Evolutionary conservation across 192 early-diverging fungal species (phyloP), one percentile per base, ranked within the genome.

Genomic region (Coemansia sp.): DNA sequence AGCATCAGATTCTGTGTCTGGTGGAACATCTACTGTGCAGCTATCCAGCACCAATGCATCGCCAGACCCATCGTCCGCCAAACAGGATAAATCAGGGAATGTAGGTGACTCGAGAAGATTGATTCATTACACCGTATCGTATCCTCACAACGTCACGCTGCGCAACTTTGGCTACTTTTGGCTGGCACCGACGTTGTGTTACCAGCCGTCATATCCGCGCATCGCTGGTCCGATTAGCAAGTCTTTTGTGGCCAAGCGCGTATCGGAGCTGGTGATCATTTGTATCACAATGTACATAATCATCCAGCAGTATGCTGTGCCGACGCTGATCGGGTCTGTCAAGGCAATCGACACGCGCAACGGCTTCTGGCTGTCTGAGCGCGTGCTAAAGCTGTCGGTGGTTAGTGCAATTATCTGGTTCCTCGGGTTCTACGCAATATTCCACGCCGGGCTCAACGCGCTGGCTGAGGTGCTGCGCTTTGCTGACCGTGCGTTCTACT

Each of bases 401-500:
- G 83, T 84, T 22, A 85, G 83, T 57, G 88, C 91, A 0, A 76
- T 83, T 1, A 84, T 95, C 43, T 95, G 93, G 93, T 78, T 95
- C n/a, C 62, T 93, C n/a, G 89, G 91, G 69, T 95, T 95, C 67
- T 93, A 91, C 42, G 81, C 85, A 14, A 69, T 92, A 12, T 95
- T 95, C 76, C 93, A 95, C 55, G 79, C 87, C 1, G 84, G 63
- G 38, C 77, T 93, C 43, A 95, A 95, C 58, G 84, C 87, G 5
- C 62, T 93, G n/a, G 87, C 88, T 7, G 90, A 91, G 77, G 61
- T 89, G 1, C 73, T 93, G 25, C 81, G 87, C 37, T 95, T 95
- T 76, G 93, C 89, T 7, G 93, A 95, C 62, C 87, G 93, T 7
- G 78, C 84, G 4, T 95, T 95, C 57, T 95, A 93, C 70, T 70